These are phyloP conservation scores for Solanum hybrid DNA, from an alignment of 305 asterid genomes.

Conservation along the genomic window DNA sequence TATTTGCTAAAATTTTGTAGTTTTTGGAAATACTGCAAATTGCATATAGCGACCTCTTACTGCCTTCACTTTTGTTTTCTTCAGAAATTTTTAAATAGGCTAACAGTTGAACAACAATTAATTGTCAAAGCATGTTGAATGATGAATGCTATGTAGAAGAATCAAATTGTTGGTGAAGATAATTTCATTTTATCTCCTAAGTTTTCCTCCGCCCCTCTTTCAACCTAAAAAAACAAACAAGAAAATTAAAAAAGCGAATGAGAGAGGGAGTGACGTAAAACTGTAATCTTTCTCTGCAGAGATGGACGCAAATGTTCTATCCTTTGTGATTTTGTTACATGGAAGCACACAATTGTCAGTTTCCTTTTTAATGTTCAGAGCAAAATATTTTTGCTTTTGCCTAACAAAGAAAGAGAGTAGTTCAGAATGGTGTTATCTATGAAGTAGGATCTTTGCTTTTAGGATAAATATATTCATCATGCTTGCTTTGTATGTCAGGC, in stretches of 20 bases:
- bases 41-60: not conserved
- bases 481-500: conserved; percentile 35
- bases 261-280: not conserved
- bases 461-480: not conserved
- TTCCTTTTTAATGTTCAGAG: not conserved
- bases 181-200: not conserved
- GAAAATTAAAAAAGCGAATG: not conserved
- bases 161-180: not conserved
- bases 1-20: not conserved
- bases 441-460: not conserved
- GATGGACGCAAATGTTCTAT: not conserved
- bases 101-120: not conserved
- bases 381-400: not conserved
- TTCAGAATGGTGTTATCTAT: not conserved
- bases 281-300: not conserved
- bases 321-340: not conserved
- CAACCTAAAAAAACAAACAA: not conserved
- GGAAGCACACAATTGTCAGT: not conserved
- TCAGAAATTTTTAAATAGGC: not conserved
- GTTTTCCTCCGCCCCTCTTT: not conserved
- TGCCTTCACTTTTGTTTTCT: not conserved
- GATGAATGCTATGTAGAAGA: not conserved
- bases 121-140: not conserved
- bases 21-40: not conserved
- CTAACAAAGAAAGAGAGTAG: not conserved